Evolutionary conservation across 495 filamentous ascomycete species (phyloP), one percentile per base, ranked within the genome.

Genomic region (Daldinia concentrica): DNA sequence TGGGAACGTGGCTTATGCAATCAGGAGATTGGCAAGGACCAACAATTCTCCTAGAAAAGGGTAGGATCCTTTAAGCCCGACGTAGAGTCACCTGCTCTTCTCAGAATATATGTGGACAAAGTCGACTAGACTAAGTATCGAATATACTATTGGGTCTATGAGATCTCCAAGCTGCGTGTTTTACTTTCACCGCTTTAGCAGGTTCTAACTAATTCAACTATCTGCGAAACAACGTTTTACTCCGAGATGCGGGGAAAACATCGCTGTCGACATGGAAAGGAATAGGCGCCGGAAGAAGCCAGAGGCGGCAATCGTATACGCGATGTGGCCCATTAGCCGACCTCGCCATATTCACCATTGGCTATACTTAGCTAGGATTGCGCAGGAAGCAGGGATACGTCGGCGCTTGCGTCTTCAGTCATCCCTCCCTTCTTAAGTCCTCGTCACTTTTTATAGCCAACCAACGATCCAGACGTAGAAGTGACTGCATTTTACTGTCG

Each of bases 371-470:
- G 66, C 74, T 19, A 65, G 76, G 74, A 68, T 75, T 50, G 68
- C 66, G 57, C 64, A 73, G 50, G 30, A 39, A 50, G 41, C 74
- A 76, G 45, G 76, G 76, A 32, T 75, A 58, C 37, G 64, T 70
- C 48, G 76, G 76, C 76, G 76, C 76, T 77, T 77, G 76, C 72
- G 72, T 74, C 73, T 68, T 75, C 64, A 64, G 50, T 64, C 58
- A 70, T 74, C 59, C 70, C 64, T 77, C 69, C 58, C 72, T 66
- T 69, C 64, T 55, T 66, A 64, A 69, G 72, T 58, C 62, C 60
- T 66, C 48, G 64, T 73, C 62, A 58, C 69, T 72, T 77, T 76
- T 77, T 72, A 78, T 78, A 78, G 76, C 74, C 74, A 78, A 75
- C 76, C 76, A 78, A 64, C 52, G 41, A 27, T 36, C 50, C 62